A percentile compares a stretch with the other conserved stretches of the same genome.
Conservation (phyloP, 1,284 basidiomycete genomes). For the Peniophora sp. region DNA sequence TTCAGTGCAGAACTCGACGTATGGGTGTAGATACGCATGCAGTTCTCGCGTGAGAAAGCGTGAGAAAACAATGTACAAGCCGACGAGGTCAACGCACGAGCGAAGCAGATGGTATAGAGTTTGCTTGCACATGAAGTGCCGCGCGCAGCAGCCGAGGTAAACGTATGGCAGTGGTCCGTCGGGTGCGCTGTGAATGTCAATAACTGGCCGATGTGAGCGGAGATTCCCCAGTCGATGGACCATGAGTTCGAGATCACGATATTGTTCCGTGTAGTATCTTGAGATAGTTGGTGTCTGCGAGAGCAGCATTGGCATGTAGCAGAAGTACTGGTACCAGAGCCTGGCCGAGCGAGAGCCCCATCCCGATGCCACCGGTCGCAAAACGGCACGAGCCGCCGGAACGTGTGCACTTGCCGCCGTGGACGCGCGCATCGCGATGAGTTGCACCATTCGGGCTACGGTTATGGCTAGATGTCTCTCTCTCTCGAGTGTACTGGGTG, state of each 20-base stretch:
- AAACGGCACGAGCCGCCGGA: constrained; percentile 83
- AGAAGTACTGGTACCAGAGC: constrained; percentile 73
- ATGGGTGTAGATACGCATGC: constrained; percentile 47
- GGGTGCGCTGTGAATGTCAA: constrained; percentile 59
- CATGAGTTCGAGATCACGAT: constrained; percentile 67
- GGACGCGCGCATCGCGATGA: constrained; percentile 79
- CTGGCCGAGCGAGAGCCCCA: constrained; percentile 49
- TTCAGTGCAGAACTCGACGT: constrained; percentile 18
- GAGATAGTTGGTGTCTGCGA: constrained; percentile 65
- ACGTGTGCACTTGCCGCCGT: constrained; percentile 71
- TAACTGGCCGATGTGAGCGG: constrained; percentile 68
- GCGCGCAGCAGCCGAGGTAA: constrained; percentile 69
- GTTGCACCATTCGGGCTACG: too few species aligned
- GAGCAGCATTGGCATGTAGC: constrained; percentile 62
- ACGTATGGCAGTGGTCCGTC: constrained; percentile 60
- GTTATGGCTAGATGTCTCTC: too few species aligned
- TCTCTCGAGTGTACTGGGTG: too few species aligned
- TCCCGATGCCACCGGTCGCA: constrained; percentile 86
- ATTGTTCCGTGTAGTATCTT: constrained; percentile 66
- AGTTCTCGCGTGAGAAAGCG: constrained; percentile 48
- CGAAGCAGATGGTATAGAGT: constrained; percentile 79
- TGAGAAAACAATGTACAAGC: constrained; percentile 70
- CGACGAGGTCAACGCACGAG: constrained; percentile 70
- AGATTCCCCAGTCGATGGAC: constrained; percentile 70
- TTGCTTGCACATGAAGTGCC: constrained; percentile 81